phyloP scores from a whole-genome alignment of 2,329 filamentous ascomycete genomes.

The Trichoderma atrobrunneum region DNA sequence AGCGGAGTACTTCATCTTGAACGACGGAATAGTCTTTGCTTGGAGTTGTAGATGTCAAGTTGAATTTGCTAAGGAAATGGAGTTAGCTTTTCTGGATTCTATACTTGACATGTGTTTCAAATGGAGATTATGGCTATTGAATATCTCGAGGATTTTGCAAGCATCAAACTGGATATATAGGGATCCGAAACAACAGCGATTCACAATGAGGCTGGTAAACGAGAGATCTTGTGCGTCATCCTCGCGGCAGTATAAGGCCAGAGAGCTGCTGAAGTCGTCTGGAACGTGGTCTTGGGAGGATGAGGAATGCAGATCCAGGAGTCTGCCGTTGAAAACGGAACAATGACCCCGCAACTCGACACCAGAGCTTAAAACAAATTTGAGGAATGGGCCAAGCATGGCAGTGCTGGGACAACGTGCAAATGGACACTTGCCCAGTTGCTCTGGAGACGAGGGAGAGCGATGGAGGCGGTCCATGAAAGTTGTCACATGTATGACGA shows the following conservation, averaged over 20 bases:
- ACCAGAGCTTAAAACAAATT: neutral
- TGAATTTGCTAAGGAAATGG: neutral
- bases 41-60: neutral
- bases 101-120: neutral
- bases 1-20: conserved; percentile 53
- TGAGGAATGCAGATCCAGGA: conserved; percentile 9
- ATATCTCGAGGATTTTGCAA: neutral
- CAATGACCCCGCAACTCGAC: neutral
- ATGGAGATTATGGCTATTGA: neutral
- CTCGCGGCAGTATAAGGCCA: neutral
- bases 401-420: neutral
- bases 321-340: conserved; percentile 9
- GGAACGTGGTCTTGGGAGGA: neutral
- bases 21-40: neutral
- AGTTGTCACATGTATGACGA: neutral
- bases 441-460: neutral
- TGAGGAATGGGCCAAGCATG: conserved; percentile 9
- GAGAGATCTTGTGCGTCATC: neutral
- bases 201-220: neutral
- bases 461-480: neutral
- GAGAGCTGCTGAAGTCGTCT: neutral
- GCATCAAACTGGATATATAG: neutral
- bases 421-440: conserved; percentile 1
- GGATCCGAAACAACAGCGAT: conserved; percentile 8
- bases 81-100: conserved; percentile 9